phyloP scores from a whole-genome alignment of 345 rosid genomes.

The Passiflora organensis region DNA sequence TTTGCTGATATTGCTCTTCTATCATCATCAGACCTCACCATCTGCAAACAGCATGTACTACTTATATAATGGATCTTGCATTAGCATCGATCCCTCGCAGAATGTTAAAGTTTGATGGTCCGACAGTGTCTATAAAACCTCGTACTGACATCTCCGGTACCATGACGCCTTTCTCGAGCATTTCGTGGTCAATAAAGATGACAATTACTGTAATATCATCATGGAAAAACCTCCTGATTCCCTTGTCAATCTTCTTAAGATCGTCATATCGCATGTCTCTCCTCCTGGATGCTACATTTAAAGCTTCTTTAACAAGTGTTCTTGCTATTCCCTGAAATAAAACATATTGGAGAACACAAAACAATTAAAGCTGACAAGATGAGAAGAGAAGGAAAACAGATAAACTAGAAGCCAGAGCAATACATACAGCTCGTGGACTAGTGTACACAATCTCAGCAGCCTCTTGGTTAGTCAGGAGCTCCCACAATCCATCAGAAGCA shows the following conservation, averaged over 20 bases:
- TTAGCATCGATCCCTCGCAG: constrained; percentile 23
- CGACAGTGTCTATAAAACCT: constrained; percentile 54
- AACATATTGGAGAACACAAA: background rate
- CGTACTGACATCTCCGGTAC: constrained; percentile 61
- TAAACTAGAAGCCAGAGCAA: background rate
- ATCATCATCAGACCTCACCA: constrained; percentile 4
- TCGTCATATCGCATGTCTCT: constrained; percentile 61
- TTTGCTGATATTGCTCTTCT: constrained; percentile 7
- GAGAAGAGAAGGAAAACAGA: background rate
- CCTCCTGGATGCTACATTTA: constrained; percentile 68
- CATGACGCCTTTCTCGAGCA: constrained; percentile 29
- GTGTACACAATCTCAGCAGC: constrained; percentile 71
- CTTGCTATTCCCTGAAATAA: constrained; percentile 66
- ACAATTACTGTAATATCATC: constrained; percentile 92
- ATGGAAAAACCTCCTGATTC: constrained; percentile 59
- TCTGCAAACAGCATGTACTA: constrained; percentile 3
- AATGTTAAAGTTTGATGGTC: constrained; percentile 65
- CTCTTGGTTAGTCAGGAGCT: constrained; percentile 71
- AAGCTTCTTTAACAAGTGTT: constrained; percentile 64
- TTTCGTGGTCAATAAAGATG: constrained; percentile 65
- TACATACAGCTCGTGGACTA: constrained; percentile 64
- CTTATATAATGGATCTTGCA: constrained; percentile 20
- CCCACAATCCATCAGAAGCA: constrained; percentile 99
- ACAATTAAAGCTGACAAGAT: constrained; percentile 2
- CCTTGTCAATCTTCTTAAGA: constrained; percentile 58